Evolutionary conservation across 140 eudicot genomes (phyloP).

Genomic region (Stevia rebaudiana): DNA sequence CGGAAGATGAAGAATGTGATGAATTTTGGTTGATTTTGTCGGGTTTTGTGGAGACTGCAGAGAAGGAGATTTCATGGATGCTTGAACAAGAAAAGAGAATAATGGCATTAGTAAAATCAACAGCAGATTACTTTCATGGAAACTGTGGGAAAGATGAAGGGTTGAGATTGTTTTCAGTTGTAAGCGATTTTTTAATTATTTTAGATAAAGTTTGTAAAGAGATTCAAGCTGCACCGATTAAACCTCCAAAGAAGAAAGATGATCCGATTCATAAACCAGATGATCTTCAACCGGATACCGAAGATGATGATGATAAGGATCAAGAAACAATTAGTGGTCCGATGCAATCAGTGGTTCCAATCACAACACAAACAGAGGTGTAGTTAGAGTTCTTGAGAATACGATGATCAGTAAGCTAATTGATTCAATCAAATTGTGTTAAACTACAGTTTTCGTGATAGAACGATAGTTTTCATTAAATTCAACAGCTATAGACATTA

Average conservation of each 20-base stretch:
- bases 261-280: not conserved
- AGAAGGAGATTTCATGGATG: constrained; percentile 53
- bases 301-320: not conserved
- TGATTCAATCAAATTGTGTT: not conserved
- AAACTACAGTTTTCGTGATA: not conserved
- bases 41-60: constrained; percentile 63
- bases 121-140: constrained; percentile 92
- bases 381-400: not conserved
- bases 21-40: constrained; percentile 56
- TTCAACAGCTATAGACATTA: constrained; percentile 20
- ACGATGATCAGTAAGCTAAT: not conserved
- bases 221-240: constrained; percentile 48
- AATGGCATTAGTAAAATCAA: constrained; percentile 64
- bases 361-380: not conserved
- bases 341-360: constrained; percentile 6
- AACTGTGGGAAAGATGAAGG: constrained; percentile 84
- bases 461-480: not conserved
- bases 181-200: constrained; percentile 70
- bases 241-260: constrained; percentile 33
- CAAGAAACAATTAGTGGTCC: not conserved
- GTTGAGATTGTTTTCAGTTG: constrained; percentile 65
- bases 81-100: constrained; percentile 75
- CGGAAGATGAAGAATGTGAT: constrained; percentile 38
- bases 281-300: not conserved
- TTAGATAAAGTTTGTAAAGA: constrained; percentile 71